These are phyloP conservation scores for Pseudocercospora eumusae DNA, from an alignment of 2,329 filamentous ascomycete species.

Conservation along the genomic window DNA sequence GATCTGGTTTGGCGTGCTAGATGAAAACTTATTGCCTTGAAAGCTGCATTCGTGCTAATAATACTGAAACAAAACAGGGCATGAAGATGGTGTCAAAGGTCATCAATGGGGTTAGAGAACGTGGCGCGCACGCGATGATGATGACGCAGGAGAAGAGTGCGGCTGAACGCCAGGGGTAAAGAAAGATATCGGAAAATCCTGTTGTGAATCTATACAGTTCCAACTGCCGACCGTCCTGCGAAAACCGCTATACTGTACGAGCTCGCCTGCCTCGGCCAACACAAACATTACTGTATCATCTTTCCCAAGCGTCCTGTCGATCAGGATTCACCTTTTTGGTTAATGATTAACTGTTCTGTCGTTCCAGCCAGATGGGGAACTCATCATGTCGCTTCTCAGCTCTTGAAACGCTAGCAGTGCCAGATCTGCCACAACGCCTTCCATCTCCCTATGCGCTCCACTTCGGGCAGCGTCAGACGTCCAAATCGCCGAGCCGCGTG, in stretches of 20 bases:
- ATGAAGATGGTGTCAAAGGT: background rate
- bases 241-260: background rate
- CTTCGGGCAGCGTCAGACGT: no score
- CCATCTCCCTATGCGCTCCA: no score
- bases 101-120: slow-evolving; percentile 8
- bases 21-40: no score
- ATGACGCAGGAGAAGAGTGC: background rate
- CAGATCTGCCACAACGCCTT: no score
- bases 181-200: background rate
- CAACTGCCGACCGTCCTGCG: background rate
- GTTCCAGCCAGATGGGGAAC: background rate
- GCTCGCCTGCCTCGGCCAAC: background rate
- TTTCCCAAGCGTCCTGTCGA: slow-evolving; percentile 1
- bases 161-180: background rate
- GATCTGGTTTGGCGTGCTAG: no score
- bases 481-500: background rate
- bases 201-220: background rate
- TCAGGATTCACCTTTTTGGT: no score
- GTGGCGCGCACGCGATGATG: slow-evolving; percentile 7
- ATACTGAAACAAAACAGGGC: background rate
- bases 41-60: no score
- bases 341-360: background rate
- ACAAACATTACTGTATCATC: background rate
- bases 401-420: slow-evolving; percentile 2
- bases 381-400: slow-evolving; percentile 5